phyloP scores from a whole-genome alignment of 2,329 filamentous ascomycete genomes.

The Claviceps sp. region DNA sequence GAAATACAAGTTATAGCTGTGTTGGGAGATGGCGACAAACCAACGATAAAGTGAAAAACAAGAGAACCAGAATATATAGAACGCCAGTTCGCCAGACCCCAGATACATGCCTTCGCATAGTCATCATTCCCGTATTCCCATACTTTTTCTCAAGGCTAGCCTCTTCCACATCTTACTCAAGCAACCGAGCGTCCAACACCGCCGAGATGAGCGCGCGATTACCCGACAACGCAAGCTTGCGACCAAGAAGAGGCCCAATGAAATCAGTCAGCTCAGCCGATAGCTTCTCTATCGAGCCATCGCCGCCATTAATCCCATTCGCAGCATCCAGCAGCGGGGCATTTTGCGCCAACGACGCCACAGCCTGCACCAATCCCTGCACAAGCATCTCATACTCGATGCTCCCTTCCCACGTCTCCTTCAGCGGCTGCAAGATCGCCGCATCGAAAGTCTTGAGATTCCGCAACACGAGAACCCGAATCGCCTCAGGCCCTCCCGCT shows the following conservation, averaged over 20 bases:
- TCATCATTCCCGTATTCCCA: constrained; percentile 8
- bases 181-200: constrained; percentile 40
- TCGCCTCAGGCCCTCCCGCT: constrained; percentile 54
- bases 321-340: constrained; percentile 16
- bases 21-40: neutral
- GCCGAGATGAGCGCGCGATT: constrained; percentile 35
- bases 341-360: constrained; percentile 29
- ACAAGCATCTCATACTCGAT: constrained; percentile 44
- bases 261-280: constrained; percentile 37
- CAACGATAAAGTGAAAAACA: neutral
- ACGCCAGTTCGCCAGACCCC: constrained; percentile 3
- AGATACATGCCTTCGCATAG: neutral
- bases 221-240: constrained; percentile 30
- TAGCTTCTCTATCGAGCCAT: constrained; percentile 20
- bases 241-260: constrained; percentile 40
- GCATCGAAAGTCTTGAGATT: constrained; percentile 42
- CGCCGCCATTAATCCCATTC: constrained; percentile 27
- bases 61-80: neutral
- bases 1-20: neutral
- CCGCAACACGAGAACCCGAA: constrained; percentile 41
- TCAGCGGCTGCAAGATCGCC: constrained; percentile 38
- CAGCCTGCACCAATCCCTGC: constrained; percentile 40
- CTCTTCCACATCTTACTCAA: constrained; percentile 19
- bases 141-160: neutral
- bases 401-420: constrained; percentile 33